Evolutionary conservation across 176 grass and related monocot species (phyloP).

Genomic region (Chloris gayana): DNA sequence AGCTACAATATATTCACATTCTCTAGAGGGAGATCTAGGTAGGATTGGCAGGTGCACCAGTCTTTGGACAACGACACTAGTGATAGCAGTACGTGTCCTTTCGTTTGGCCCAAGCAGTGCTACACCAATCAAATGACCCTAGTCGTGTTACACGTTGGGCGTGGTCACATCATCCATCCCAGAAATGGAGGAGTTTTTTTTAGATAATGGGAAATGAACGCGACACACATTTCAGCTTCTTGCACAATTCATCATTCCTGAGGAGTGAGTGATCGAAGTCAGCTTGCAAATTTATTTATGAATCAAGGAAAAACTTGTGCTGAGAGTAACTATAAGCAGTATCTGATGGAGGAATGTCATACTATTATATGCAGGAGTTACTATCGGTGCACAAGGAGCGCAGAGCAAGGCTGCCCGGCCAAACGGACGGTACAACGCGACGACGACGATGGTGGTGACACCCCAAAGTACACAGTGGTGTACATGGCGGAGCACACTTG

Average conservation of each 20-base stretch:
- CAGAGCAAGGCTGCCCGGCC: conserved; percentile 45
- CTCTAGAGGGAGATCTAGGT: neutral
- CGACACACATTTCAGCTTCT: no score
- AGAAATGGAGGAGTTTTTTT: neutral
- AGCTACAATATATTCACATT: neutral
- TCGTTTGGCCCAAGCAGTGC: neutral
- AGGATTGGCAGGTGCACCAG: neutral
- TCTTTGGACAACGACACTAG: conserved; percentile 22
- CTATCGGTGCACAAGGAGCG: conserved; percentile 56
- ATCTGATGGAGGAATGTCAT: neutral
- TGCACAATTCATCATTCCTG: no score
- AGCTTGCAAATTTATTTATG: no score
- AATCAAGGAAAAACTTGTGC: neutral
- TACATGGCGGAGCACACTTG: conserved; percentile 36
- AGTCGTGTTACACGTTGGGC: conserved; percentile 39
- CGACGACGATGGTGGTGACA: neutral
- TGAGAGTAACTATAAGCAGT: neutral
- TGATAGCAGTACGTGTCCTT: neutral
- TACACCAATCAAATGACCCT: neutral
- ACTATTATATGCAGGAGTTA: conserved; percentile 42
- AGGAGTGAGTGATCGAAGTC: no score
- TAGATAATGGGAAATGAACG: no score
- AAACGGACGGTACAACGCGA: conserved; percentile 56
- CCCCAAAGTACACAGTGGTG: conserved; percentile 17
- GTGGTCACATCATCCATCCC: neutral